Base-by-base conservation (phyloP, 2,329 filamentous ascomycete genomes). In the Colletotrichum orchidophilum region DNA sequence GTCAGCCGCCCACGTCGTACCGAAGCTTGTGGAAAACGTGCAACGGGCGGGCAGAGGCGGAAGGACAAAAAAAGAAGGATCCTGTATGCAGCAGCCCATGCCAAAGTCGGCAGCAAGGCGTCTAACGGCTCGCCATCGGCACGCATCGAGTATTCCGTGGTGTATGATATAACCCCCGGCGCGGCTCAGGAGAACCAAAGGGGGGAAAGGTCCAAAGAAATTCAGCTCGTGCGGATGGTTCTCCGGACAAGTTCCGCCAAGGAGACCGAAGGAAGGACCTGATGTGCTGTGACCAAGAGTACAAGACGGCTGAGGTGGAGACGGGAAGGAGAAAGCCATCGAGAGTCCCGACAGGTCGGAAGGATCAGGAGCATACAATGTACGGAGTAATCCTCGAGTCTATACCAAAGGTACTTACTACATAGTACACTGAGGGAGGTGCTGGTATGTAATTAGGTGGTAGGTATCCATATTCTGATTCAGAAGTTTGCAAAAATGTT, bases 41-140 rank as follows among this genome's bases (percentile, higher is more conserved):
- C 39, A 46, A 46, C 39, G 39, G 39, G 39, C 57, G 57, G 33
- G 18, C 13, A 61, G 26, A 11, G 13, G 42, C 57, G 29, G 24
- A 35, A 39, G 12, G 15, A n/a, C 6, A 42, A 29, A 8, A 18
- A 24, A 52, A 21, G 55, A 60, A 55, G 26, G 15, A 57, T 42
- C 18, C n/a, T 35, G 50, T 50, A 68, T 46, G 59, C 29, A 52
- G 49, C 13, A 54, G 49, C 26, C 59, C 29, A 65, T 60, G 61
- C 60, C 60, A 39, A 61, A 61, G 66, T 18, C 60, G 58, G 66
- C 53, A 46, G 60, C 42, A 64, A 35, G 33, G 53, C 63, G 63
- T 55, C 35, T 59, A 46, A 57, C 52, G 35, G 21, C 27, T 33
- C 24, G 24, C 59, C 12, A 68, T 57, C 24, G 18, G 60, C 13